Conservation (phyloP, 169 alveolate species). For the Plasmodium yoelii region DNA sequence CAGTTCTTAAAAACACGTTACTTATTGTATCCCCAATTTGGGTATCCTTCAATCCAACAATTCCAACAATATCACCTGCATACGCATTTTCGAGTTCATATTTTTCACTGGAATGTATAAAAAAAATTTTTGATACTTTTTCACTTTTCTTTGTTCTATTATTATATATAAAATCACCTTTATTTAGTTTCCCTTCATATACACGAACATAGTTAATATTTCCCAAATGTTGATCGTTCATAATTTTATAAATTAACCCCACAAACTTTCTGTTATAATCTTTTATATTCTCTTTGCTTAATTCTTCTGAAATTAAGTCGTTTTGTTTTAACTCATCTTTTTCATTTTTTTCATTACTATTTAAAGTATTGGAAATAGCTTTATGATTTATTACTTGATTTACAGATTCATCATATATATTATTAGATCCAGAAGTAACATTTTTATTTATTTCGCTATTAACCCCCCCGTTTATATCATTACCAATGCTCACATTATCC, state of each 20-base stretch:
- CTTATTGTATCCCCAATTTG: conserved; percentile 91
- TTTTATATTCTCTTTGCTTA: conserved; percentile 49
- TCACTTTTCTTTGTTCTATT: conserved; percentile 86
- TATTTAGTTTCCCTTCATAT: conserved; percentile 85
- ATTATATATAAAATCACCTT: conserved; percentile 84
- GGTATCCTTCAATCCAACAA: conserved; percentile 88
- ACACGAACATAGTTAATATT: conserved; percentile 85
- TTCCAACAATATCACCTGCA: conserved; percentile 87
- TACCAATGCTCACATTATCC: too few species aligned
- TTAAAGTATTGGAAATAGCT: not conserved
- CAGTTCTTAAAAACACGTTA: conserved; percentile 76
- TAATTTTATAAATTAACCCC: conserved; percentile 60
- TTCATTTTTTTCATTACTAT: not conserved
- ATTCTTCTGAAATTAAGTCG: conserved; percentile 46
- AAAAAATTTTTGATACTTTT: conserved; percentile 86
- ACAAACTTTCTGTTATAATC: conserved; percentile 62
- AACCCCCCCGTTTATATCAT: too few species aligned
- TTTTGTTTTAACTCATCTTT: conserved; percentile 9
- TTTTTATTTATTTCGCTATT: not conserved
- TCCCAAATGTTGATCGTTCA: conserved; percentile 83
- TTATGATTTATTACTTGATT: not conserved
- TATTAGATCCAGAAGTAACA: not conserved
- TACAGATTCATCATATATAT: not conserved
- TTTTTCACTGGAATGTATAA: conserved; percentile 89
- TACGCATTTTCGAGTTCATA: conserved; percentile 83